Evolutionary conservation across 345 rosid genomes (phyloP), one percentile per base, ranked within the genome.

Genomic region (Schrenkiella parvula): DNA sequence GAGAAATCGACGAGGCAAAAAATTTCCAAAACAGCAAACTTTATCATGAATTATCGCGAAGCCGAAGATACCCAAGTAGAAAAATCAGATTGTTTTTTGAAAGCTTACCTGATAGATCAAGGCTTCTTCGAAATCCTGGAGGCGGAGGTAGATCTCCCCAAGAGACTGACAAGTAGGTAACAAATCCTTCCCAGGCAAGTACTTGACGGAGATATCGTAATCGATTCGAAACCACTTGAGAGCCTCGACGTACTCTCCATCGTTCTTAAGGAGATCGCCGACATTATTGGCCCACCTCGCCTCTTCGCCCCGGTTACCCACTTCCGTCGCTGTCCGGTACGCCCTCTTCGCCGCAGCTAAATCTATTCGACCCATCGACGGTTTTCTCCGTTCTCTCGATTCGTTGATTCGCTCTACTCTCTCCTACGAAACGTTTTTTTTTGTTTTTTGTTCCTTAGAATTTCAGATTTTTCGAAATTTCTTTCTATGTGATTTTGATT

Each of bases 221-320:
- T 95, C 97, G 63, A 84, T 74, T 1, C 95, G 88, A 29, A 91
- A 78, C 97, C 97, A 95, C 68, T 66, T 83, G 78, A 89, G 86
- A 31, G 99, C 95, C 70, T 89, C 86, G 12, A 89, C 95, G 79
- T 95, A 91, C 82, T 95, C 97, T 1, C 97, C 99, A 34, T 79
- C 70, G 68, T 87, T 89, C 87, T 95, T 91, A 32, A 87, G 84
- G 14, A 86, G 78, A 72, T 89, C 83, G 8, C 97, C 96, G 28
- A 89, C 85, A 61, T 87, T 80, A 60, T 95, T 95, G 0, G 99
- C 99, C 97, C 97, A 91, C 60, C 89, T 83, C 54, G 96, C 99
- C 65, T 95, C 96, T 84, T 95, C 99, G 55, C 81, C 81, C 29
- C 87, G 66, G 78, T 95, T 85, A 71, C 97, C 99, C 58, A 79